Evolutionary conservation across 495 filamentous ascomycete genomes (phyloP).

Genomic region (Trypethelium eluteriae): DNA sequence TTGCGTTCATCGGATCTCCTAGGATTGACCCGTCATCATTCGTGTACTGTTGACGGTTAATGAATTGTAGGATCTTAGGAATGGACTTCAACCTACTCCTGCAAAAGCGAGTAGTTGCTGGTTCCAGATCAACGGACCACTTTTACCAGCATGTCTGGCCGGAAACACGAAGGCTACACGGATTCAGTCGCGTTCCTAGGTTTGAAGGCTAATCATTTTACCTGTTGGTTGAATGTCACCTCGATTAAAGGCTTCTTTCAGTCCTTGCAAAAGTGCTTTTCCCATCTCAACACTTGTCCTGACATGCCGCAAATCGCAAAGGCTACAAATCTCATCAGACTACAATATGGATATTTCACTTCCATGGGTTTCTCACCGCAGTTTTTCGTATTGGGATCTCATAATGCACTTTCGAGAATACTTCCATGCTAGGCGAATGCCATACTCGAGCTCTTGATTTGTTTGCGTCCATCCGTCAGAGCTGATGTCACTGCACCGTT

Average conservation of each 20-base stretch:
- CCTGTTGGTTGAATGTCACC: constrained; percentile 27
- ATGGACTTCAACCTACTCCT: constrained; percentile 13
- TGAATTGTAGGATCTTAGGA: too few relatives aligned
- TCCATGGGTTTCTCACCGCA: constrained; percentile 13
- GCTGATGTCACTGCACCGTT: constrained; percentile 5
- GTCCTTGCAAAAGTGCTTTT: constrained; percentile 12
- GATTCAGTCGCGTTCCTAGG: not conserved
- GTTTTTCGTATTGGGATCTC: constrained; percentile 27
- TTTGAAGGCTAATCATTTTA: not conserved
- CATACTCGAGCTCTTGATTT: constrained; percentile 25
- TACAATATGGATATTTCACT: too few relatives aligned
- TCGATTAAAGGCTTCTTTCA: constrained; percentile 23
- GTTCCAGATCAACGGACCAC: constrained; percentile 31
- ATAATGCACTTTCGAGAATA: constrained; percentile 32
- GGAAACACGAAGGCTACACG: constrained; percentile 27
- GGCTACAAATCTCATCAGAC: constrained; percentile 1
- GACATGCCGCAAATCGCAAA: constrained; percentile 27
- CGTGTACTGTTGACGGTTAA: constrained; percentile 3
- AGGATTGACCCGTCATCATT: constrained; percentile 23
- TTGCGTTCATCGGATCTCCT: constrained; percentile 26
- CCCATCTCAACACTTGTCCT: constrained; percentile 27
- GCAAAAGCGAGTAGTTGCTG: constrained; percentile 30
- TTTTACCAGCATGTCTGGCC: constrained; percentile 19
- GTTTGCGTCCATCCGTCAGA: constrained; percentile 25
- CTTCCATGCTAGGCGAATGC: constrained; percentile 28